Evolutionary conservation across 495 filamentous ascomycete species (phyloP).

Genomic region (Lasiosphaeria miniovina): DNA sequence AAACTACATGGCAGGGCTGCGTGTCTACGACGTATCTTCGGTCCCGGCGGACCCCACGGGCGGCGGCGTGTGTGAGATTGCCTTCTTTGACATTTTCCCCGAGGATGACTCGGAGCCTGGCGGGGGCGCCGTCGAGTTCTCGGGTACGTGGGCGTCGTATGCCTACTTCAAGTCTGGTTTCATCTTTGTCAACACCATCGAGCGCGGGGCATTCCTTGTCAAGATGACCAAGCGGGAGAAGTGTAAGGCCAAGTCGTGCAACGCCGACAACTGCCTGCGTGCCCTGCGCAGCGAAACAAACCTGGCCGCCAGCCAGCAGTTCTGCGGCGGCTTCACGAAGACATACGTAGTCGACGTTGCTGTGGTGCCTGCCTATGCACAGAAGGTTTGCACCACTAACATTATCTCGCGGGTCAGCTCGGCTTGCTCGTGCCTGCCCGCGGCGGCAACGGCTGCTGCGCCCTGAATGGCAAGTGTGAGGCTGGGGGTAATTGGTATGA

Average conservation of each 20-base stretch:
- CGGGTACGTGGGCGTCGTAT: conserved; percentile 54
- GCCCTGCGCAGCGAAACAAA: neutral
- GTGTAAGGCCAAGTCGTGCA: conserved; percentile 7
- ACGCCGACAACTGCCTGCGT: neutral
- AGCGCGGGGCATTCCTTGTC: conserved; percentile 52
- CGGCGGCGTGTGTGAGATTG: conserved; percentile 47
- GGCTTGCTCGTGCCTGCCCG: neutral
- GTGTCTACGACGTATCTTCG: conserved; percentile 53
- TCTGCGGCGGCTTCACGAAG: neutral
- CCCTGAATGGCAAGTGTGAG: too few relatives aligned
- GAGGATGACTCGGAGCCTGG: conserved; percentile 47
- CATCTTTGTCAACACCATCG: conserved; percentile 56
- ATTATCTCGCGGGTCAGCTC: neutral
- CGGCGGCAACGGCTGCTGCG: too few relatives aligned
- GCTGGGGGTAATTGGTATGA: too few relatives aligned
- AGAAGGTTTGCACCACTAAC: neutral
- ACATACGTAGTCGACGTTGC: neutral
- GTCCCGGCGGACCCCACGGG: conserved; percentile 55
- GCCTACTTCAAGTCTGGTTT: conserved; percentile 53
- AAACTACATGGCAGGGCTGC: conserved; percentile 58
- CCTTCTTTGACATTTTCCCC: conserved; percentile 59
- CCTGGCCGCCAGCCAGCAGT: neutral
- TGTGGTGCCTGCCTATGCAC: neutral
- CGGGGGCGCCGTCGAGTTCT: conserved; percentile 48
- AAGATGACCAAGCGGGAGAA: conserved; percentile 11